phyloP scores from a whole-genome alignment of 805 yeast species.

The Wickerhamomyces ciferrii region DNA sequence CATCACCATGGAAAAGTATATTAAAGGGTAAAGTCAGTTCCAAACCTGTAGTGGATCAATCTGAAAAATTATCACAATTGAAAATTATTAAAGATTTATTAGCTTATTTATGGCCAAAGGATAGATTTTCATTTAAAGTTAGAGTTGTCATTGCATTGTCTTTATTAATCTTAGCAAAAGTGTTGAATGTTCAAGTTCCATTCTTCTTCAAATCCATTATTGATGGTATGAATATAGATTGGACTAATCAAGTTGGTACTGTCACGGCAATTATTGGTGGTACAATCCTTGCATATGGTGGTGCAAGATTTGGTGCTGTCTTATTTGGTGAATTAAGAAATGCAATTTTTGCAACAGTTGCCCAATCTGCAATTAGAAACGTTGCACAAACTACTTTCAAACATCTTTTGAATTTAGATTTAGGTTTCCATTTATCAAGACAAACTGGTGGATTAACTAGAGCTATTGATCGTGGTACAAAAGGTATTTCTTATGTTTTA shows the following conservation, averaged over 20 bases:
- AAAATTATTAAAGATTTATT: slow-evolving; percentile 59
- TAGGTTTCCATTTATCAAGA: slow-evolving; percentile 82
- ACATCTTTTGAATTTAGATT: slow-evolving; percentile 78
- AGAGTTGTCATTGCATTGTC: slow-evolving; percentile 75
- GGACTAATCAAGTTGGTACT: slow-evolving; percentile 61
- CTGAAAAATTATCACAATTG: slow-evolving; percentile 29
- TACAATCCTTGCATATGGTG: slow-evolving; percentile 80
- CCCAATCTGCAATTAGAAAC: slow-evolving; percentile 86
- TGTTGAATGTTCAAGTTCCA: slow-evolving; percentile 93
- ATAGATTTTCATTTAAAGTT: slow-evolving; percentile 56
- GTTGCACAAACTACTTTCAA: slow-evolving; percentile 86
- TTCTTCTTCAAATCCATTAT: slow-evolving; percentile 85
- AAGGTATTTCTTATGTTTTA: slow-evolving; percentile 90
- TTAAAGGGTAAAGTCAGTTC: not conserved
- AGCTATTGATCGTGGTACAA: slow-evolving; percentile 96
- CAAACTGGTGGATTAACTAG: slow-evolving; percentile 96
- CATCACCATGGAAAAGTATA: not conserved
- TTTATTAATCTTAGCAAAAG: slow-evolving; percentile 72
- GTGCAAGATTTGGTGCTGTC: slow-evolving; percentile 91
- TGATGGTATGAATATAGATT: slow-evolving; percentile 90
- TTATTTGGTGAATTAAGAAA: slow-evolving; percentile 91
- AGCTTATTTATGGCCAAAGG: slow-evolving; percentile 78
- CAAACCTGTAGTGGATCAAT: not conserved
- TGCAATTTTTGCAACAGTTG: slow-evolving; percentile 93
- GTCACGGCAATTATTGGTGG: slow-evolving; percentile 63